Evolutionary conservation across 371 early-diverging fungal genomes (phyloP), one percentile per base, ranked within the genome.

Genomic region (Neoconidiobolus thromboides): DNA sequence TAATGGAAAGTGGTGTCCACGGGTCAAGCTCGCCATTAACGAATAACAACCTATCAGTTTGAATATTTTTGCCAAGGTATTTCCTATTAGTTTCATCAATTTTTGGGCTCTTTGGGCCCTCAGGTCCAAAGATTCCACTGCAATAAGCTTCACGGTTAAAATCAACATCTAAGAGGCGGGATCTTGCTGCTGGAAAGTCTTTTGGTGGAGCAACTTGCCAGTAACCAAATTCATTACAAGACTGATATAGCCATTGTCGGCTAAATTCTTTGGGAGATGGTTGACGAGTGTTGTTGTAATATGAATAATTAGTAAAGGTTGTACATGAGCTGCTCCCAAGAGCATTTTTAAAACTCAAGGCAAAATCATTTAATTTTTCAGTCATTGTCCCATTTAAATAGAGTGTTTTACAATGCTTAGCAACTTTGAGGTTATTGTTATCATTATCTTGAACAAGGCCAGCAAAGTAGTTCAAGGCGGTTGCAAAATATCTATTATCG

Each of bases 191-290:
- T 57, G 0, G 71, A 65, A 26, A 67, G 68, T 10, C 15, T 73
- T 69, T 37, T 10, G 44, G 71, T 1, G 77, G 71, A 4, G 72
- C 76, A 3, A 72, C 73, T 67, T 79, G 80, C 74, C 77, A 78
- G 65, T 75, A 84, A 7, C 79, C 84, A 55, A 77, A 84, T 65
- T 86, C 78, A 26, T 76, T 80, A 65, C 86, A 86, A 1, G 72
- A 69, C 62, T 85, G 61, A 10, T 54, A 60, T 9, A 10, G 43
- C 61, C 61, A 60, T 48, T 59, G 46, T 75, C 75, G 0, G 60
- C 10, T 2, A n/a, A 3, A 37, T 4, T 5, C 4, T 12, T 5
- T 3, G 6, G 49, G 14, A 26, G 14, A 14, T 10, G 49, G 49
- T 5, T 49, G 56, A 7, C 56, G 56, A 14, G 7, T 12, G 39